A percentile compares a stretch with the other conserved stretches of the same genome.
phyloP scores from a whole-genome alignment of 2,329 filamentous ascomycete species.

The Coleophoma cylindrospora region DNA sequence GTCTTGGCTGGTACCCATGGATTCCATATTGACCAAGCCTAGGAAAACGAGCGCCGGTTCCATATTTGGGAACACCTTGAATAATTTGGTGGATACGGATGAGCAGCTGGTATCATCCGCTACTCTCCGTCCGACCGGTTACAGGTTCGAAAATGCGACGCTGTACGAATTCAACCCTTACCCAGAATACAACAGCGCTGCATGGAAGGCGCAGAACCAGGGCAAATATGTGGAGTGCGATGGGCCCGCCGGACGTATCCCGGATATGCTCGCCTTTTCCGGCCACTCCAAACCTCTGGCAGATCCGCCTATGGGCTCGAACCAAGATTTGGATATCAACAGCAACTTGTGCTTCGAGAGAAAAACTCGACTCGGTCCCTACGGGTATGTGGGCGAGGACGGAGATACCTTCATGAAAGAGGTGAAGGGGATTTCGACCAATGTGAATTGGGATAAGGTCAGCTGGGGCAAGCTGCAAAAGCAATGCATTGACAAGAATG shows the following conservation, averaged over 20 bases:
- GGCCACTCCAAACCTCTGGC: constrained; percentile 54
- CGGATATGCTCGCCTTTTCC: constrained; percentile 57
- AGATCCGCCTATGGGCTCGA: constrained; percentile 54
- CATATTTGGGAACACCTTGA: not conserved
- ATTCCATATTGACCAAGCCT: not conserved
- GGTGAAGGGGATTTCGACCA: not conserved
- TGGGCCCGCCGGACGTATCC: constrained; percentile 24
- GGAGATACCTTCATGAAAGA: not conserved
- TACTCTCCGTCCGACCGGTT: not conserved
- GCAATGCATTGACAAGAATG: constrained; percentile 1
- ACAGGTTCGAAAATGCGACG: not conserved
- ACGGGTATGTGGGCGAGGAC: constrained; percentile 34
- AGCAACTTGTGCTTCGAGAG: constrained; percentile 59
- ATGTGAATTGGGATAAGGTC: not conserved
- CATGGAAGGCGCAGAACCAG: constrained; percentile 49
- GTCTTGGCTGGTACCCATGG: not conserved
- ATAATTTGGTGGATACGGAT: not conserved
- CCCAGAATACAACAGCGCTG: constrained; percentile 57
- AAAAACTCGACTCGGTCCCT: constrained; percentile 62
- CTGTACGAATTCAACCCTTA: constrained; percentile 47
- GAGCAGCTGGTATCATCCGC: not conserved
- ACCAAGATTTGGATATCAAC: constrained; percentile 52
- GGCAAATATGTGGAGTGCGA: constrained; percentile 58
- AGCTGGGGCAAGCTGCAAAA: constrained; percentile 3
- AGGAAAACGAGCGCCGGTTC: not conserved